Conservation (phyloP, 495 filamentous ascomycete genomes). For the Thozetella sp. region DNA sequence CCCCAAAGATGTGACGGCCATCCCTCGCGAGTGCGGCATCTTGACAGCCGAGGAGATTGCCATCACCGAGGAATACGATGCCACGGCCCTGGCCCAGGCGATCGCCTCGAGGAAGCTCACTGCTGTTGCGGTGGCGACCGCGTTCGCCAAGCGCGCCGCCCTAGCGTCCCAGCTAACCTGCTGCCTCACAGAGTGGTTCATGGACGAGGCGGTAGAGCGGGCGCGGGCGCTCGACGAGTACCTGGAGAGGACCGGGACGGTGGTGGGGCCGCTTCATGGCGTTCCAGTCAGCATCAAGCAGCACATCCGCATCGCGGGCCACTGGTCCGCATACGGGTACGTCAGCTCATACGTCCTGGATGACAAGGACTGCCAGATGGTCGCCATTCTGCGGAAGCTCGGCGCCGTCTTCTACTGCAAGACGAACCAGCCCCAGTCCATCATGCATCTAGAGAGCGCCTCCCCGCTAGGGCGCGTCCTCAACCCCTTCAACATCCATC, state of each 20-base stretch:
- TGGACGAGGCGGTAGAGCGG: slow-evolving; percentile 55
- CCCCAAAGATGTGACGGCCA: not conserved
- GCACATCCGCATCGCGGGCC: slow-evolving; percentile 59
- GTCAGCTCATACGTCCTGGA: slow-evolving; percentile 34
- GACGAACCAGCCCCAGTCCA: slow-evolving; percentile 58
- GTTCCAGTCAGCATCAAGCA: slow-evolving; percentile 69
- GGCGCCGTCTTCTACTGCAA: slow-evolving; percentile 54
- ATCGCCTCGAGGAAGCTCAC: slow-evolving; percentile 20
- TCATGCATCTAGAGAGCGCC: slow-evolving; percentile 38
- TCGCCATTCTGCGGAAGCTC: slow-evolving; percentile 43
- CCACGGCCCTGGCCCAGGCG: not conserved
- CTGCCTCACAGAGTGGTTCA: slow-evolving; percentile 69
- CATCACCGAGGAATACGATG: not conserved
- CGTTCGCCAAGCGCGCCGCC: slow-evolving; percentile 43
- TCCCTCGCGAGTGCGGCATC: not conserved
- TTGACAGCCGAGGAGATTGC: not conserved
- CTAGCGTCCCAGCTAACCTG: slow-evolving; percentile 37
- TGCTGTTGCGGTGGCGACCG: slow-evolving; percentile 41
- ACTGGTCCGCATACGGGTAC: slow-evolving; percentile 64
- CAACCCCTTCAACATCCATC: slow-evolving; percentile 60
- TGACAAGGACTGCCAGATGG: slow-evolving; percentile 16
- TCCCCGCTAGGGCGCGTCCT: slow-evolving; percentile 5
- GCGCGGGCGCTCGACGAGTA: slow-evolving; percentile 56
- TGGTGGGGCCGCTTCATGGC: slow-evolving; percentile 63
- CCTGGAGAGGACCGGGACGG: slow-evolving; percentile 44